These are phyloP conservation scores for Cytospora piceae DNA, from an alignment of 2,329 filamentous ascomycete species.

Conservation along the genomic window DNA sequence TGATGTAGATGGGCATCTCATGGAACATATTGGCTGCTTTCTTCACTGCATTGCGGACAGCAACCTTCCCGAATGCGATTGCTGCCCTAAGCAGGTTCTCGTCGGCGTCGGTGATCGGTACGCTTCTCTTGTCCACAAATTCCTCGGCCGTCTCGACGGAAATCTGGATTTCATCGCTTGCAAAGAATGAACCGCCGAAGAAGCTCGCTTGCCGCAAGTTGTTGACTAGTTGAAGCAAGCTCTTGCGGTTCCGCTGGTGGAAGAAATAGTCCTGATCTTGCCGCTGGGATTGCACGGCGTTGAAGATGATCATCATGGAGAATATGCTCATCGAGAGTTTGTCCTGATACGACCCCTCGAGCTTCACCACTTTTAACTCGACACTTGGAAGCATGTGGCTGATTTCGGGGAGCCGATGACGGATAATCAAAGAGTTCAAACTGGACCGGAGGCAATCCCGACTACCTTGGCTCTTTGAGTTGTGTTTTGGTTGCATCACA, in stretches of 20 bases:
- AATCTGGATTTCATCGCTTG: constrained; percentile 61
- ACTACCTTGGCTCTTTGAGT: constrained; percentile 56
- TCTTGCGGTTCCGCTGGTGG: constrained; percentile 71
- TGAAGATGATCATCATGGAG: constrained; percentile 80
- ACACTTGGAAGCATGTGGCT: constrained; percentile 71
- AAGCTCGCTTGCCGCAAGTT: constrained; percentile 86
- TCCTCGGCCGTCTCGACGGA: constrained; percentile 67
- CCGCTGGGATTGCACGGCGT: constrained; percentile 85
- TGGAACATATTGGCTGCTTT: constrained; percentile 69
- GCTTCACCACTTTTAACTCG: constrained; percentile 69
- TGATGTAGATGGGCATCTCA: constrained; percentile 76
- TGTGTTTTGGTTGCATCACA: constrained; percentile 63
- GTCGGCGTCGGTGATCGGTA: constrained; percentile 65
- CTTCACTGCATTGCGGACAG: constrained; percentile 66
- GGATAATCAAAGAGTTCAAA: constrained; percentile 79
- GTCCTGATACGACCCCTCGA: constrained; percentile 85
- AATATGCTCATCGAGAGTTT: constrained; percentile 84
- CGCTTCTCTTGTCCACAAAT: constrained; percentile 67
- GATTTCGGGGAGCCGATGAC: constrained; percentile 76
- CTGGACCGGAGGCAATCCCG: constrained; percentile 68
- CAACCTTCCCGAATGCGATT: constrained; percentile 65
- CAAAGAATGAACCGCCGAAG: constrained; percentile 80
- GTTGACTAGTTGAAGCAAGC: constrained; percentile 68
- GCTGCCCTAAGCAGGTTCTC: constrained; percentile 63
- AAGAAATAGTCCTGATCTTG: constrained; percentile 88